Conservation (phyloP, 176 grass and related monocot genomes). For the Lolium multiflorum region DNA sequence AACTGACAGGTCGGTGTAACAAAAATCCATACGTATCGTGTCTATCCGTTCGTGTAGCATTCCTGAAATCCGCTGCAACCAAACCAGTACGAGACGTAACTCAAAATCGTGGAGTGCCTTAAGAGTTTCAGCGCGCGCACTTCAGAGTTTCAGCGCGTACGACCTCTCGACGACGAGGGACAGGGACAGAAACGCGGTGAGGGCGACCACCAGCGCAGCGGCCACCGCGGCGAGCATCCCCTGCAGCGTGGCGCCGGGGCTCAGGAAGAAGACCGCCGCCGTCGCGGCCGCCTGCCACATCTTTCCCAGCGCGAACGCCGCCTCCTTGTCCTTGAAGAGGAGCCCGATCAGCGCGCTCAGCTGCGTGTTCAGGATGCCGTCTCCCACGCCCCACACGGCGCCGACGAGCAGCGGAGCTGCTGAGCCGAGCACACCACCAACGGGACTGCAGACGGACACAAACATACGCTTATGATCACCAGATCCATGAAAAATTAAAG, state of each 20-base stretch:
- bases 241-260: conserved; percentile 30
- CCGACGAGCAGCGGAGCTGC: conserved; percentile 22
- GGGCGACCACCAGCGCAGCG: not conserved
- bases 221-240: not conserved
- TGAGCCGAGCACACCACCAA: not conserved
- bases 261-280: conserved; percentile 27
- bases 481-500: not conserved
- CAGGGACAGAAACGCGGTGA: not conserved
- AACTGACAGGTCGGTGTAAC: too few relatives aligned
- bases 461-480: not conserved
- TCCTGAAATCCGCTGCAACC: too few relatives aligned
- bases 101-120: too few relatives aligned
- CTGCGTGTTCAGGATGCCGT: conserved; percentile 25
- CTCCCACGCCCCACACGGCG: conserved; percentile 26
- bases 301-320: conserved; percentile 22
- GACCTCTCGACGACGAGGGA: not conserved
- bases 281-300: conserved; percentile 31
- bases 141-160: conserved; percentile 3
- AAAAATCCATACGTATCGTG: too few relatives aligned
- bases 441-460: not conserved
- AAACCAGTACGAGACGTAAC: too few relatives aligned
- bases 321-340: conserved; percentile 25
- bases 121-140: too few relatives aligned
- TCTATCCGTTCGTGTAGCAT: too few relatives aligned
- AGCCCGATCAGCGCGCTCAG: conserved; percentile 15